Evolutionary conservation across 495 filamentous ascomycete species (phyloP), one percentile per base, ranked within the genome.

Genomic region (Tricharina praecox): DNA sequence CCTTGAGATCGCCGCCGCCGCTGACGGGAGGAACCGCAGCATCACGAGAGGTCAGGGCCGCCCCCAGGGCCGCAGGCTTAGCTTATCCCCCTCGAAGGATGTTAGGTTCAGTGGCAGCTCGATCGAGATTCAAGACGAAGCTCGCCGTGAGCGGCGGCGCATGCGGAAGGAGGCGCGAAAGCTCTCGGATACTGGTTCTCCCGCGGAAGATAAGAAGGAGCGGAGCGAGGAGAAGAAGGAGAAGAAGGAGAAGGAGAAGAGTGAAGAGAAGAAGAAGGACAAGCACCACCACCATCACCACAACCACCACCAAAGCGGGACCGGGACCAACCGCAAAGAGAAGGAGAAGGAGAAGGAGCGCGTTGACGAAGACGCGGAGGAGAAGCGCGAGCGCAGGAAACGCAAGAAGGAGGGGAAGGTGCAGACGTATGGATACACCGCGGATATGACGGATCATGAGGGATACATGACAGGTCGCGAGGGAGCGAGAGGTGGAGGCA

Each of bases 401-500:
- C 11, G 20, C 10, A 40, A 21, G 37, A 40, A 18, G 20, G 37
- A 40, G 20, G 10, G 37, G 15, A 40, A 40, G 37, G 15, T 16
- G 10, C 7, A 32, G 28, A 32, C 7, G 7, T 40, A 40, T 21
- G 37, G 37, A 7, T 16, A 16, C 2, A 20, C n/a, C 21, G 37
- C n/a, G 20, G 37, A 40, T 15, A 40, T 40, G 37, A 40, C 37
- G 10, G 37, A 40, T 40, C n/a, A 9, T 3, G 37, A 40, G 10
- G 37, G 37, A 40, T 40, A 16, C 21, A 21, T 10, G 10, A 40
- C n/a, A 10, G 37, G n/a, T n/a, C 15, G 18, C 10, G 37, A 40
- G 37, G 21, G 37, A 40, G 11, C 37, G 10, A 7, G 15, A 13
- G 2, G n/a, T 16, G 37, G 20, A 9, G 37, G 37, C 3, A 40